Percentiles rank a stretch among this genome's conserved stretches.
Evolutionary conservation across 1,139 yeast genomes (phyloP).

Genomic region (Candida albicans): DNA sequence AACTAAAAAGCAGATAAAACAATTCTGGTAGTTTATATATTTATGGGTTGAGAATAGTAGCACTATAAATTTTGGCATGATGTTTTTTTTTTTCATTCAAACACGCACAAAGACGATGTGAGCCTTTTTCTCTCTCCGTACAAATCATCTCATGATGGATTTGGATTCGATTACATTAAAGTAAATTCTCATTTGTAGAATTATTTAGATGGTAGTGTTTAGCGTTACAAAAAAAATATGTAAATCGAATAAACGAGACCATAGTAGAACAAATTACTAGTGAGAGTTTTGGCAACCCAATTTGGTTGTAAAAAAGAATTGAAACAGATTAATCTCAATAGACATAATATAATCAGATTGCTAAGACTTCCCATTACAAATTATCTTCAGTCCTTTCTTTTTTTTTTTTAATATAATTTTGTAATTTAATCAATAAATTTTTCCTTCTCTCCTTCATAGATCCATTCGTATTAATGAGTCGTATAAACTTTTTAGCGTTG

Average conservation of each 20-base stretch:
- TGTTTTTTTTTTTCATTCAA: no score
- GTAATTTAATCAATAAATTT: background rate
- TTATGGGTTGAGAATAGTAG: no score
- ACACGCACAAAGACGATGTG: no score
- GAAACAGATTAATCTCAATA: background rate
- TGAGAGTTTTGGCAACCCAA: slow-evolving; percentile 1
- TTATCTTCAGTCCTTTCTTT: background rate
- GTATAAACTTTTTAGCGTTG: no score
- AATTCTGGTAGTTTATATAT: background rate
- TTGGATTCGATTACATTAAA: slow-evolving; percentile 5
- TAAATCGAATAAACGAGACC: background rate
- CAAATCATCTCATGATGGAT: background rate
- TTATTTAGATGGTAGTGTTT: background rate
- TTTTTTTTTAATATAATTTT: background rate
- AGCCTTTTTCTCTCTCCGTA: no score
- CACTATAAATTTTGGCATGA: no score
- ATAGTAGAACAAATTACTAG: no score
- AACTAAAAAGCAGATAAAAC: background rate
- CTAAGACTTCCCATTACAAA: slow-evolving; percentile 4
- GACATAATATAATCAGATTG: background rate
- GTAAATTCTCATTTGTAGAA: slow-evolving; percentile 3
- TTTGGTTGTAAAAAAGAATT: slow-evolving; percentile 6
- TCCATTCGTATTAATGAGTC: no score
- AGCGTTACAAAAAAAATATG: slow-evolving; percentile 1
- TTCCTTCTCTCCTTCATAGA: no score